A percentile compares a stretch with the other conserved stretches of the same genome.
These are phyloP conservation scores for Oryza officinalis DNA, from an alignment of 176 grass and related monocot genomes.

Conservation along the genomic window DNA sequence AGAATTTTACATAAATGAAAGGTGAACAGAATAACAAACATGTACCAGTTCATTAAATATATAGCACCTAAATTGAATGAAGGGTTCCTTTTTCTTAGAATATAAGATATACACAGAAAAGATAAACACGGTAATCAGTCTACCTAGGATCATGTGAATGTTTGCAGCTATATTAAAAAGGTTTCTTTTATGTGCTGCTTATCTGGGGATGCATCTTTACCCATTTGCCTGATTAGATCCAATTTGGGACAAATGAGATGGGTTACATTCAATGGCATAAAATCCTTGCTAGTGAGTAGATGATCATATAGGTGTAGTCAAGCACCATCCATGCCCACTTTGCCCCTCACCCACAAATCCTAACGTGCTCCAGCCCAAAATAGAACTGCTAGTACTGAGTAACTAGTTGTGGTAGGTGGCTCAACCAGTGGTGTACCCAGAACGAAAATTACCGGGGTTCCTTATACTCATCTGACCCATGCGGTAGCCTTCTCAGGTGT, in stretches of 20 bases:
- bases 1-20: conserved; percentile 19
- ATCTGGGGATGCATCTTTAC: neutral
- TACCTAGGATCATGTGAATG: neutral
- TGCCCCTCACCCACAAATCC: neutral
- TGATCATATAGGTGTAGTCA: neutral
- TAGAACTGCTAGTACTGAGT: no score
- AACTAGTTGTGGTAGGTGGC: no score
- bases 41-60: neutral
- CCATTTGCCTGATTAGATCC: neutral
- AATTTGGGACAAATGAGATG: neutral
- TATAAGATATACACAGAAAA: neutral
- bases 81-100: neutral
- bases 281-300: neutral
- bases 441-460: no score
- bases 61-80: conserved; percentile 7
- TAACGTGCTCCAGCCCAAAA: neutral
- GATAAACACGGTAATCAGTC: neutral
- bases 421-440: no score
- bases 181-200: neutral
- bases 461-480: no score
- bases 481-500: no score
- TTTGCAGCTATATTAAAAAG: neutral
- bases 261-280: neutral
- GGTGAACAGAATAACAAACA: neutral
- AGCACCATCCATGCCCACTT: neutral